Evolutionary conservation across 495 filamentous ascomycete genomes (phyloP).

Genomic region (Aspergillus biplanus): DNA sequence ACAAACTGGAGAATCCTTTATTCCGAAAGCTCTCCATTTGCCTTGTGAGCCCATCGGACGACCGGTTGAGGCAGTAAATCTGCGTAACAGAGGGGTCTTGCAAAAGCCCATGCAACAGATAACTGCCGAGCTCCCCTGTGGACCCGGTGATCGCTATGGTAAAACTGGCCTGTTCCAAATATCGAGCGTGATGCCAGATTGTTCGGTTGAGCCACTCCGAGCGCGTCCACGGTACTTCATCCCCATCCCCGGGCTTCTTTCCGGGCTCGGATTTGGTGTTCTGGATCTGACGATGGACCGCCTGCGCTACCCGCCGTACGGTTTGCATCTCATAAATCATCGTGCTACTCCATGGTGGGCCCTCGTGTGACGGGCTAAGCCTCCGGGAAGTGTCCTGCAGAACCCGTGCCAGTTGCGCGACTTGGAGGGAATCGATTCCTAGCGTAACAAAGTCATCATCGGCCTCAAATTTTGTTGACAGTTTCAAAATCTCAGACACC

Average conservation of each 20-base stretch:
- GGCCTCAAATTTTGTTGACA: not conserved
- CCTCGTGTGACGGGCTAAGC: not conserved
- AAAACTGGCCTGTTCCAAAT: not conserved
- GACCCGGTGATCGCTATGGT: constrained; percentile 56
- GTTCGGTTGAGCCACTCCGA: not conserved
- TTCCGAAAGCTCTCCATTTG: constrained; percentile 27
- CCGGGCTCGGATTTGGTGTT: not conserved
- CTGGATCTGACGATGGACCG: not conserved
- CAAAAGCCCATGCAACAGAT: constrained; percentile 53
- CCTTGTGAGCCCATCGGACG: constrained; percentile 25
- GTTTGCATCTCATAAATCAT: not conserved
- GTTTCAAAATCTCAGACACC: not conserved
- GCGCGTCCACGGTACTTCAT: not conserved
- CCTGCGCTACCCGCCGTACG: not conserved
- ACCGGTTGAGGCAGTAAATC: constrained; percentile 61
- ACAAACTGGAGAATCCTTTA: constrained; percentile 27
- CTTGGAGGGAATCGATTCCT: constrained; percentile 9
- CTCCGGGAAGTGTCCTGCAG: not conserved
- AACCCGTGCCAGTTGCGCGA: not conserved
- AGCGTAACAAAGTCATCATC: constrained; percentile 1
- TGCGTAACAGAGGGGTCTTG: constrained; percentile 42
- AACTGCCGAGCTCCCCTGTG: constrained; percentile 61
- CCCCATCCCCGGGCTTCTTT: not conserved
- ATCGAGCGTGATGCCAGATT: constrained; percentile 9
- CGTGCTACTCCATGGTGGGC: not conserved